These are phyloP conservation scores for Phalaenopsis equestris DNA, from an alignment of 106 monocot species.

Conservation along the genomic window DNA sequence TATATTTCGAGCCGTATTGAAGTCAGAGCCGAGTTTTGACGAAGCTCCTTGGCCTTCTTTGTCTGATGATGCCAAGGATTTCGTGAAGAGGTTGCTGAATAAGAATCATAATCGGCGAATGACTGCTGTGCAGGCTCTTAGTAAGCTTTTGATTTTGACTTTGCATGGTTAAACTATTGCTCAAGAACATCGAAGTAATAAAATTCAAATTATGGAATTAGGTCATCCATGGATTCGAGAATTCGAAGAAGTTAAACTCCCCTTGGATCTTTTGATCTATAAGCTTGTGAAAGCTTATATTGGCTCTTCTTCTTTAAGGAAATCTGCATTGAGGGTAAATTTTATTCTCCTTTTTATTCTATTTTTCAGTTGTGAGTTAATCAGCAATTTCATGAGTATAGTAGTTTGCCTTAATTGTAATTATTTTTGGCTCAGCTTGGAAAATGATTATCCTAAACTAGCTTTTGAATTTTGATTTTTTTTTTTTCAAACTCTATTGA, in stretches of 20 bases:
- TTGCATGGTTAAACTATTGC: not conserved
- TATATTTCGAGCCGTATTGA: constrained; percentile 74
- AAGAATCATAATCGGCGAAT: constrained; percentile 61
- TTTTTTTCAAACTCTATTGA: too few species aligned
- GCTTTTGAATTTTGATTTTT: too few species aligned
- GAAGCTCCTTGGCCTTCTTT: constrained; percentile 81
- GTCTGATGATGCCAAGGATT: constrained; percentile 57
- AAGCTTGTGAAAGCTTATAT: constrained; percentile 60
- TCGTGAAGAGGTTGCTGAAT: constrained; percentile 59
- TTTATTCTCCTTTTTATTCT: not conserved
- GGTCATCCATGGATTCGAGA: constrained; percentile 84
- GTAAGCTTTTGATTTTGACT: constrained; percentile 17
- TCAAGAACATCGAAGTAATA: not conserved
- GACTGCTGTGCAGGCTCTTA: constrained; percentile 48
- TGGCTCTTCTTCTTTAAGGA: constrained; percentile 63
- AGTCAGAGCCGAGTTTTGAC: constrained; percentile 66
- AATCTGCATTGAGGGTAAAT: constrained; percentile 65
- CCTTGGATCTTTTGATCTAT: constrained; percentile 57
- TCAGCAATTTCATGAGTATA: not conserved
- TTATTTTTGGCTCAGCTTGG: not conserved
- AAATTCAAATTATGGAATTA: constrained; percentile 7
- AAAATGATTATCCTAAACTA: not conserved
- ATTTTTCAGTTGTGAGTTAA: not conserved
- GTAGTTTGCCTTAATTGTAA: not conserved
- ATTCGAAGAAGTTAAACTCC: constrained; percentile 42